Conservation (phyloP, 805 yeast species). For the Teunomyces barrocoloradensis region DNA sequence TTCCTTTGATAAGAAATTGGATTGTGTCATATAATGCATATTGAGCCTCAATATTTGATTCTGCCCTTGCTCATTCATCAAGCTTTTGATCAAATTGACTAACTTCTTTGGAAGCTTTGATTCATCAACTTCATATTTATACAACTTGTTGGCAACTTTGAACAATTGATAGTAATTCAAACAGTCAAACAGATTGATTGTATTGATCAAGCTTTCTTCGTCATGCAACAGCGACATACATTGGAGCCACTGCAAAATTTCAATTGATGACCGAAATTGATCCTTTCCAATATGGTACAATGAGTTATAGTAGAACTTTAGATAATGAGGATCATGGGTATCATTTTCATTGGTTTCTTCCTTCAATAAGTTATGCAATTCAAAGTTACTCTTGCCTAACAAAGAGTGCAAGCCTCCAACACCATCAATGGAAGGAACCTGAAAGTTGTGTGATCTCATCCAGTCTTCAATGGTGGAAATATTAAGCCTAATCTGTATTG, state of each 20-base stretch:
- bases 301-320: conserved; percentile 61
- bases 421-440: conserved; percentile 32
- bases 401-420: conserved; percentile 28
- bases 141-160: conserved; percentile 62
- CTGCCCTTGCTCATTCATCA: conserved; percentile 38
- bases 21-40: conserved; percentile 40
- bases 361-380: conserved; percentile 23
- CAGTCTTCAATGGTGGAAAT: conserved; percentile 89
- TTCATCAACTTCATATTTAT: conserved; percentile 84
- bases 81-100: conserved; percentile 27
- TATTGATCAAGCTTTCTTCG: conserved; percentile 58
- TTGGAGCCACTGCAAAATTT: conserved; percentile 87
- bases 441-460: conserved; percentile 69
- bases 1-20: conserved; percentile 39
- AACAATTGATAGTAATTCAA: conserved; percentile 70
- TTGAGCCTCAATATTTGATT: conserved; percentile 24
- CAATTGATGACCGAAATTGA: conserved; percentile 71
- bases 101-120: conserved; percentile 50
- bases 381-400: conserved; percentile 9
- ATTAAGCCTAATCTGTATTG: conserved; percentile 86
- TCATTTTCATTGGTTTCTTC: conserved; percentile 19
- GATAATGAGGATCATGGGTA: conserved; percentile 42
- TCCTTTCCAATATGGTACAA: conserved; percentile 61
- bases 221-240: conserved; percentile 70
- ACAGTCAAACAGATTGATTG: conserved; percentile 50